Evolutionary conservation across 2,329 filamentous ascomycete species (phyloP).

Genomic region (Ophiostoma sp.): DNA sequence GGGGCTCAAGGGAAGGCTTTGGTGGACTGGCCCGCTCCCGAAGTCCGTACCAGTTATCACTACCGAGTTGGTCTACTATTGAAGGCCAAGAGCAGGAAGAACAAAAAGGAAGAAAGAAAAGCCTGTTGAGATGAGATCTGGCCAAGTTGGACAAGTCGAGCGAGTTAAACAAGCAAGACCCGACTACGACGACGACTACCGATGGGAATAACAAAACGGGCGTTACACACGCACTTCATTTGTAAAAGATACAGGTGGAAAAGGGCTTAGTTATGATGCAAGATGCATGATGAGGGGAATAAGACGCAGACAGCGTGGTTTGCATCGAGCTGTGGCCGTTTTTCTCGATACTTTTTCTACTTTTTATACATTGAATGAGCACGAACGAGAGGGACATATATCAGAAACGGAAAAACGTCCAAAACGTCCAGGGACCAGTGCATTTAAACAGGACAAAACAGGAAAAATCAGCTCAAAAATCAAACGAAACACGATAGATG

Average conservation of each 20-base stretch:
- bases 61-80: background rate
- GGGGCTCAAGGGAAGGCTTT: background rate
- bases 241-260: background rate
- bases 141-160: background rate
- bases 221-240: background rate
- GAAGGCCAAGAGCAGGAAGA: background rate
- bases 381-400: background rate
- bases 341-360: background rate
- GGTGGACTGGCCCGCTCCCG: constrained; percentile 1
- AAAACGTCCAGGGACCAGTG: background rate
- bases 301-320: background rate
- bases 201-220: background rate
- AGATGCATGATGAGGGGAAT: too few relatives aligned
- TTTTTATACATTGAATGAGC: background rate
- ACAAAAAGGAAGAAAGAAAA: background rate
- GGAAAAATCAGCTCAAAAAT: background rate
- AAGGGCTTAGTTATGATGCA: background rate
- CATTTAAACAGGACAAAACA: background rate
- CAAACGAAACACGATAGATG: background rate
- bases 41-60: background rate
- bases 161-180: background rate
- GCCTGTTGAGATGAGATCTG: background rate
- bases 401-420: background rate
- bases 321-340: background rate
- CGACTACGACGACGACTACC: background rate